These are phyloP conservation scores for Naganishia liquefaciens DNA, from an alignment of 1,284 basidiomycete species.

Conservation along the genomic window DNA sequence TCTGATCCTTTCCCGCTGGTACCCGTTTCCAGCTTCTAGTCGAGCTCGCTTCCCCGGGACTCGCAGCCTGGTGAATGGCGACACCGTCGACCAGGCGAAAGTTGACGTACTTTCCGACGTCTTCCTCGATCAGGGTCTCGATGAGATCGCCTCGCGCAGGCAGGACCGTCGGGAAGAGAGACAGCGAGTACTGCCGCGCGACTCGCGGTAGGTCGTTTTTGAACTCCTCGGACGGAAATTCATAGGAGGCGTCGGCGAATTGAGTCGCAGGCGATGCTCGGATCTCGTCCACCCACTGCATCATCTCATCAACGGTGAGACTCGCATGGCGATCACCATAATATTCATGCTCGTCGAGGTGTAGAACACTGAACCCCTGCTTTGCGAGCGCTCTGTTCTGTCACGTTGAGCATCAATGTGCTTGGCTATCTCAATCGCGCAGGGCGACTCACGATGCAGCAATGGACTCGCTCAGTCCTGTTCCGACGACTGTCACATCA, in stretches of 20 bases:
- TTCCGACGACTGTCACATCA: conserved; percentile 81
- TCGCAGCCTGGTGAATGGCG: conserved; percentile 42
- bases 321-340: conserved; percentile 80
- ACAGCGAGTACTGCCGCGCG: conserved; percentile 73
- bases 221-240: conserved; percentile 5
- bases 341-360: conserved; percentile 79
- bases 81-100: conserved; percentile 83
- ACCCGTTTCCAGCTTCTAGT: conserved; percentile 59
- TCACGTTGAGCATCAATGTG: too few relatives aligned
- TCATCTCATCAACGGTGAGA: conserved; percentile 76
- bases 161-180: conserved; percentile 77
- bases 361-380: conserved; percentile 80
- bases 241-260: conserved; percentile 13
- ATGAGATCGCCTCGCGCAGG: conserved; percentile 79
- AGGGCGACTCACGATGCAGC: conserved; percentile 71
- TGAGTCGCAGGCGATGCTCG: conserved; percentile 6
- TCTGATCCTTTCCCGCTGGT: conserved; percentile 86
- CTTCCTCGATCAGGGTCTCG: conserved; percentile 74
- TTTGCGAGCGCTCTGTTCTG: conserved; percentile 74
- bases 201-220: not conserved
- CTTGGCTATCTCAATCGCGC: too few relatives aligned
- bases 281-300: conserved; percentile 63
- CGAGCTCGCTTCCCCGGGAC: conserved; percentile 18
- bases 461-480: conserved; percentile 83
- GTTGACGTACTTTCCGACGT: conserved; percentile 85